Base-by-base conservation (phyloP, 495 filamentous ascomycete genomes). In the Aspergillus nanangensis region DNA sequence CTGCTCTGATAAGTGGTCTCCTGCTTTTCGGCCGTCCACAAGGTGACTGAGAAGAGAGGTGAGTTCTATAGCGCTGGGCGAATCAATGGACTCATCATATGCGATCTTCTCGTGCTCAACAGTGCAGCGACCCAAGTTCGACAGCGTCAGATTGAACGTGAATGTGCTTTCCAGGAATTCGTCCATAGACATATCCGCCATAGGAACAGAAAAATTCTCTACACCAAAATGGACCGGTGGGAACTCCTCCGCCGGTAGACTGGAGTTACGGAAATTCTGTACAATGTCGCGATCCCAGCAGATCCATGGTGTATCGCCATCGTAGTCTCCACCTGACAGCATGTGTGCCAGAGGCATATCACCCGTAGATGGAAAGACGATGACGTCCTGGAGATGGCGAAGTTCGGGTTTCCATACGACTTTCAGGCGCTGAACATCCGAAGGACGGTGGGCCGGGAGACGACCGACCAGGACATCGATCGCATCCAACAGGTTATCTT, bases 301-400 rank as follows among this genome's bases (percentile, higher is more conserved):
- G 13, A 95, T 70, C 90, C 90, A 93, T 0, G 82, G 87, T 32
- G 75, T 84, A 52, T 98, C 93, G 0, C 93, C 93, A 48, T 96
- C 92, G 60, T 96, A 96, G 63, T 98, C 93, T 8, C 93, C 93
- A 11, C 92, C 93, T 3, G 89, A 93, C 0, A 96, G 72, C 61
- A 88, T 87, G 24, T 82, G 78, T 0, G 90, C 93, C 1, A 95
- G 75, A 0, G 89, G 79, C 17, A 74, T 74, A 9, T 76, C 40
- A 0, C 93, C 91, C 52, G 77, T 78, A 0, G 75, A 74, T 0
- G 93, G 75, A 54, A 98, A 96, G 1, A 96, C 79, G 46, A 95
- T 84, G 5, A 96, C 86, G 58, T 96, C 88, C 48, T 85, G 82
- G 15, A 95, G 74, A n/a, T 82, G 76, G 4, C 80, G 75, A 0